Percentiles rank a stretch among this genome's conserved stretches.
Evolutionary conservation across 352 stramenopile species (phyloP).

Genomic region (Pythium myriotylum): DNA sequence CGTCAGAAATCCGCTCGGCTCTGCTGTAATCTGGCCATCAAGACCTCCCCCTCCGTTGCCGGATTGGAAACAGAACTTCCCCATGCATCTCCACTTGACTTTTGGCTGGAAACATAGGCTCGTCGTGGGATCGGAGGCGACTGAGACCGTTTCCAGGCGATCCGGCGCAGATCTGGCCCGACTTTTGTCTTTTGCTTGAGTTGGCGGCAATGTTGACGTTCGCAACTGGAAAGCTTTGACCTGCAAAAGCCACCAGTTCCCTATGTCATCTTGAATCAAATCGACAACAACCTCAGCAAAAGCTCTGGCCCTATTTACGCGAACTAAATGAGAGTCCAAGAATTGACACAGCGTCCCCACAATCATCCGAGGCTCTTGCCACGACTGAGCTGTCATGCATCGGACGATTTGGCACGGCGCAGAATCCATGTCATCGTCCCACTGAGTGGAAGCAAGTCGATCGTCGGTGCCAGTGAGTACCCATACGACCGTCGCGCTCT

Average conservation of each 20-base stretch:
- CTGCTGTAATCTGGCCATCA: background rate
- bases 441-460: constrained; percentile 12
- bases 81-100: constrained; percentile 44
- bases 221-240: constrained; percentile 63
- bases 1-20: constrained; percentile 51
- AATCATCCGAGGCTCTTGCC: constrained; percentile 46
- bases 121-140: background rate
- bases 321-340: constrained; percentile 41
- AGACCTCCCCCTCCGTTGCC: constrained; percentile 16
- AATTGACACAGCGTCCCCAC: constrained; percentile 33
- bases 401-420: constrained; percentile 65
- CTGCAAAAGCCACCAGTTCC: constrained; percentile 69
- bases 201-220: constrained; percentile 15
- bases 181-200: constrained; percentile 1
- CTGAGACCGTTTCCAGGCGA: constrained; percentile 30
- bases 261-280: constrained; percentile 51
- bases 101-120: background rate
- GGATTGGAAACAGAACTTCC: constrained; percentile 14
- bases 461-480: constrained; percentile 46
- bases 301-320: constrained; percentile 19
- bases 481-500: constrained; percentile 47
- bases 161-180: constrained; percentile 54
- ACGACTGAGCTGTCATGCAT: constrained; percentile 52
- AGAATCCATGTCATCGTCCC: background rate
- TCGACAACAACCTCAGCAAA: constrained; percentile 60